Percentiles rank a stretch among this genome's conserved stretches.
phyloP scores from a whole-genome alignment of 176 grass and related monocot species.

The Oryza coarctata region DNA sequence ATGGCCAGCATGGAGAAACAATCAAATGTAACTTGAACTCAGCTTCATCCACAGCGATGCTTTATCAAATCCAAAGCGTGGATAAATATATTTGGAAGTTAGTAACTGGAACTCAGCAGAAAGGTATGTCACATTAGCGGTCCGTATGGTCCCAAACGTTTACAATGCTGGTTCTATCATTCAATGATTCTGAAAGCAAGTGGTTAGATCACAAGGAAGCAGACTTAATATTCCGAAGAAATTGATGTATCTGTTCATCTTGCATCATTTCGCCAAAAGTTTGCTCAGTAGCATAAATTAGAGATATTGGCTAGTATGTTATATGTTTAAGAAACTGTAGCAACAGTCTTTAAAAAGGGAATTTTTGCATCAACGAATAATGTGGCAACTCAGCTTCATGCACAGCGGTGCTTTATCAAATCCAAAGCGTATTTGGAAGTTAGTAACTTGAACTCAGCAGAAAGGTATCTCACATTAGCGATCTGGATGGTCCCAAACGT shows the following conservation, averaged over 20 bases:
- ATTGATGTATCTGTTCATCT: not conserved
- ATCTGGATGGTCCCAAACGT: not conserved
- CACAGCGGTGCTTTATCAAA: constrained; percentile 24
- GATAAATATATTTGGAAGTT: constrained; percentile 29
- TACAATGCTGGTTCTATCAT: constrained; percentile 4
- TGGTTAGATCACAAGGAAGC: not conserved
- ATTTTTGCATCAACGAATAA: not conserved
- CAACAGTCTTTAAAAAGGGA: not conserved
- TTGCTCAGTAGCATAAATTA: not conserved
- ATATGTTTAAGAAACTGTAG: constrained; percentile 18
- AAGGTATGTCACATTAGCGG: constrained; percentile 27
- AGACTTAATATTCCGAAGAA: not conserved
- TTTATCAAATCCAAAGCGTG: constrained; percentile 28
- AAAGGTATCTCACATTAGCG: constrained; percentile 30
- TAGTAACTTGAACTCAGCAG: constrained; percentile 18
- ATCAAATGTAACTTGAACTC: too few relatives aligned
- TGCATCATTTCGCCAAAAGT: not conserved
- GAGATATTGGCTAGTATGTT: not conserved
- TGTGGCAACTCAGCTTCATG: constrained; percentile 7
- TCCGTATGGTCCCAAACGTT: not conserved
- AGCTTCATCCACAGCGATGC: constrained; percentile 17
- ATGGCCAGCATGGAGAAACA: constrained; percentile 14
- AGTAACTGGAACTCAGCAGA: constrained; percentile 12
- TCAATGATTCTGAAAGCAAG: constrained; percentile 6
- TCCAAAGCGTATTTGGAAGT: constrained; percentile 21